phyloP scores from a whole-genome alignment of 176 grass and related monocot genomes.

The Secale cereale region DNA sequence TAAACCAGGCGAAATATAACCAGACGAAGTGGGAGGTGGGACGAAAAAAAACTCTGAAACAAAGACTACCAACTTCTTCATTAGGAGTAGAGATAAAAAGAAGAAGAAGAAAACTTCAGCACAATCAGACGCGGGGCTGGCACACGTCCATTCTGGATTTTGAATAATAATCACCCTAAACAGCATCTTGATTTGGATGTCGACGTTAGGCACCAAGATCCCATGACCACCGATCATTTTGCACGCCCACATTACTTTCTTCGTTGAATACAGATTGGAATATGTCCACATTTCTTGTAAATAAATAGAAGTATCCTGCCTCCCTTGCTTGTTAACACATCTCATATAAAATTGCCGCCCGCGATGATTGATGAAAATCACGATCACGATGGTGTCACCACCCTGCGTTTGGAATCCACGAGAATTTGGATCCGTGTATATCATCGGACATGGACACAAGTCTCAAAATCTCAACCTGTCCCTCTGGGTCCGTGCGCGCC shows the following conservation, averaged over 20 bases:
- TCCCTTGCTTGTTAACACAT: neutral
- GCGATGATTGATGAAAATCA: neutral
- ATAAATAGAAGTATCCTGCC: neutral
- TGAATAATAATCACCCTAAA: neutral
- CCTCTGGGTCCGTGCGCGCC: neutral
- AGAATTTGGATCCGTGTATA: neutral
- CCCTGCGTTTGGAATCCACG: neutral
- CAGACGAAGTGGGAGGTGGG: too few relatives aligned
- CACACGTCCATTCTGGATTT: slow-evolving; percentile 1
- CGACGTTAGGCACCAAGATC: neutral
- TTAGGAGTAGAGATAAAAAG: too few relatives aligned
- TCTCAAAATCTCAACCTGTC: neutral
- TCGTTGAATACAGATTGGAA: neutral
- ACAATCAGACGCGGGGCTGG: neutral
- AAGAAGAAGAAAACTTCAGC: neutral
- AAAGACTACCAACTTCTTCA: too few relatives aligned
- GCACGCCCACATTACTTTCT: neutral
- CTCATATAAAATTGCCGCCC: neutral
- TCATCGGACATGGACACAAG: neutral
- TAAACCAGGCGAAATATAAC: too few relatives aligned
- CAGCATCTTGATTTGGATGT: neutral
- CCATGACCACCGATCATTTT: neutral
- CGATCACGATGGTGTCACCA: neutral
- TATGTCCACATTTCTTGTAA: slow-evolving; percentile 7
- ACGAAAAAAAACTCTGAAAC: too few relatives aligned